These are phyloP conservation scores for Pseudocercospora crystallina DNA, from an alignment of 2,329 filamentous ascomycete species.

Conservation along the genomic window DNA sequence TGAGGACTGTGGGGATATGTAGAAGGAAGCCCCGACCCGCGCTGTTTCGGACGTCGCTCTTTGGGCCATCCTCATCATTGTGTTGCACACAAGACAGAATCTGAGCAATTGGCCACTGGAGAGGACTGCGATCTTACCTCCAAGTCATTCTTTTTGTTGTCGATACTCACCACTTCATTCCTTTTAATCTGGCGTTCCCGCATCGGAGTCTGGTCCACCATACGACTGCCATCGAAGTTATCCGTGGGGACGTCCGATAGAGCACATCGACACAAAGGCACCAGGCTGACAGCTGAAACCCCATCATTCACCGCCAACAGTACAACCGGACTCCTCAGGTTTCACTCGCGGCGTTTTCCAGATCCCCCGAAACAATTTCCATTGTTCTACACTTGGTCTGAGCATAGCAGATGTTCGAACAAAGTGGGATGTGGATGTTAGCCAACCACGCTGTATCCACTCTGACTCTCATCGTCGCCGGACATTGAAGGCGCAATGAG, in stretches of 20 bases:
- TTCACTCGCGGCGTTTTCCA: conserved; percentile 2
- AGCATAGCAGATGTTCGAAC: conserved; percentile 9
- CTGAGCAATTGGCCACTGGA: conserved; percentile 10
- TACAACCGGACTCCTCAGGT: conserved; percentile 1
- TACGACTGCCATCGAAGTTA: conserved; percentile 9
- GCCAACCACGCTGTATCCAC: conserved; percentile 1
- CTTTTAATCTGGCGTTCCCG: background rate
- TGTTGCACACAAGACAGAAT: conserved; percentile 8
- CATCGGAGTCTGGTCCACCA: conserved; percentile 12
- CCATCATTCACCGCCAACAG: conserved; percentile 11
- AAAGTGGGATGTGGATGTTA: background rate
- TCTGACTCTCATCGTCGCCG: conserved; percentile 6
- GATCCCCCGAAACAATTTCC: conserved; percentile 11
- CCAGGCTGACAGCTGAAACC: conserved; percentile 21
- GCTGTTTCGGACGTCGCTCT: conserved; percentile 26
- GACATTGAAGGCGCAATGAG: conserved; percentile 17
- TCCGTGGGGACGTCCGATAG: conserved; percentile 21
- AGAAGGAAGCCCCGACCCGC: conserved; percentile 24
- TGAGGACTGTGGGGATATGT: conserved; percentile 25
- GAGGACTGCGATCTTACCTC: conserved; percentile 3
- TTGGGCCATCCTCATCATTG: conserved; percentile 16
- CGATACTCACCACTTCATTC: conserved; percentile 8
- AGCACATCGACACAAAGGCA: conserved; percentile 13
- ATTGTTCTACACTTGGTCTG: conserved; percentile 4
- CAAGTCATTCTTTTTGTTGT: conserved; percentile 14